Base-by-base conservation (phyloP, 768 basidiomycete genomes). In the Leucosporidium creatinivorum region DNA sequence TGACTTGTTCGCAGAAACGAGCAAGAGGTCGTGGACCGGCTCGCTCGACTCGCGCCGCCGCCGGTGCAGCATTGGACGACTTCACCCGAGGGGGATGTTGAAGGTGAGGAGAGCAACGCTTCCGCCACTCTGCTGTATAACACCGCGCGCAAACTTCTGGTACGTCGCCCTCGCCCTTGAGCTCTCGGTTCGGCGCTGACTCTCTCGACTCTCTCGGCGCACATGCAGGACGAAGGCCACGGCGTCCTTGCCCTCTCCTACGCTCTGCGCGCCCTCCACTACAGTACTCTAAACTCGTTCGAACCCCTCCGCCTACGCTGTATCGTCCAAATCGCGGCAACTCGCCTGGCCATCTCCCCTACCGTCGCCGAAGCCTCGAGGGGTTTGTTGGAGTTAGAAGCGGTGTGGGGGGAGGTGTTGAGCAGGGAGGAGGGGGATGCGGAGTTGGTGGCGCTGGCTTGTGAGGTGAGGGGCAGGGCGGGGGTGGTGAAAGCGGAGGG, bases 391-490 rank as follows among this genome's bases (percentile, higher is more conserved):
- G 59, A 66, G 47, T 52, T 66, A 7, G 65, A 61, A 19, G 26
- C 25, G 28, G 65, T 17, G 18, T 61, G 58, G 65, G 51, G 28
- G 12, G 52, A 44, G 26, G 23, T 66, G 17, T 36, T 66, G 10
- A 59, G 21, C 48, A 9, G n/a, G 21, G 50, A 26, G 39, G 12
- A 15, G 51, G n/a, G 33, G 36, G 59, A 60, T 17, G n/a, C 19
- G 57, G n/a, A 25, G 49, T 6, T 31, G 50, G 28, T 28, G 31
- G 61, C 50, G 0, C 1, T 17, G 31, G 65, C 65, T 28, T 33
- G 58, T 44, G 65, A 66, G 54, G 49, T 28, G 13, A 61, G 26
- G 54, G 65, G 44, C 21, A 50, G 23, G n/a, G 49, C 26, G 21
- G 30, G 21, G 48, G 10, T 58, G 25, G 15, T 33, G 6, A 23